A percentile compares a stretch with the other conserved stretches of the same genome.
Evolutionary conservation across 1,284 basidiomycete genomes (phyloP).

Genomic region (Stereum hirsutum): DNA sequence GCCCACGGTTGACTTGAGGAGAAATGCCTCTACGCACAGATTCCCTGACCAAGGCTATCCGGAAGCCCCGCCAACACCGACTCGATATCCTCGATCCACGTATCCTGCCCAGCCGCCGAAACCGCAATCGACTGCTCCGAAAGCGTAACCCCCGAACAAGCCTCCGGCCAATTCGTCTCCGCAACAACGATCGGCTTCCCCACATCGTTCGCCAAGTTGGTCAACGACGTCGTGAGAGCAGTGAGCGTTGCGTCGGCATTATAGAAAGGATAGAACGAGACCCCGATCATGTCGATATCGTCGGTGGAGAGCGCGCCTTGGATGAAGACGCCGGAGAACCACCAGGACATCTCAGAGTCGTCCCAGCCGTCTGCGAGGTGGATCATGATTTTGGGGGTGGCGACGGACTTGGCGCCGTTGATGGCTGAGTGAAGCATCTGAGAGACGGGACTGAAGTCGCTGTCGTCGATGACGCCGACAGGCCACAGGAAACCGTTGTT

Average conservation of each 20-base stretch:
- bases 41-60: slow-evolving; percentile 33
- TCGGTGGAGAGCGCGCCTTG: slow-evolving; percentile 36
- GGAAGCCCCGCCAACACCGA: slow-evolving; percentile 35
- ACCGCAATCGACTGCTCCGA: slow-evolving; percentile 40
- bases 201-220: slow-evolving; percentile 35
- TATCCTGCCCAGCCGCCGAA: slow-evolving; percentile 42
- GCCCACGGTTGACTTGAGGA: too few species aligned
- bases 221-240: slow-evolving; percentile 40
- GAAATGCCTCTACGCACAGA: slow-evolving; percentile 15
- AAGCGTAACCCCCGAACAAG: slow-evolving; percentile 35
- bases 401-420: slow-evolving; percentile 34
- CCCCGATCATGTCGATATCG: slow-evolving; percentile 52
- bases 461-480: slow-evolving; percentile 41
- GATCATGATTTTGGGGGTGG: slow-evolving; percentile 41
- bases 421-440: slow-evolving; percentile 54
- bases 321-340: slow-evolving; percentile 44
- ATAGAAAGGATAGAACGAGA: slow-evolving; percentile 62
- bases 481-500: slow-evolving; percentile 59
- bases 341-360: slow-evolving; percentile 32
- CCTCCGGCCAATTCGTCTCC: slow-evolving; percentile 56
- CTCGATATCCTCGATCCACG: slow-evolving; percentile 44
- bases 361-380: slow-evolving; percentile 64
- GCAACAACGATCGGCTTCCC: slow-evolving; percentile 51
- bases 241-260: slow-evolving; percentile 43
- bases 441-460: slow-evolving; percentile 44